Evolutionary conservation across 1,284 basidiomycete genomes (phyloP), one percentile per base, ranked within the genome.

Genomic region (Kalmanozyma brasiliensis): DNA sequence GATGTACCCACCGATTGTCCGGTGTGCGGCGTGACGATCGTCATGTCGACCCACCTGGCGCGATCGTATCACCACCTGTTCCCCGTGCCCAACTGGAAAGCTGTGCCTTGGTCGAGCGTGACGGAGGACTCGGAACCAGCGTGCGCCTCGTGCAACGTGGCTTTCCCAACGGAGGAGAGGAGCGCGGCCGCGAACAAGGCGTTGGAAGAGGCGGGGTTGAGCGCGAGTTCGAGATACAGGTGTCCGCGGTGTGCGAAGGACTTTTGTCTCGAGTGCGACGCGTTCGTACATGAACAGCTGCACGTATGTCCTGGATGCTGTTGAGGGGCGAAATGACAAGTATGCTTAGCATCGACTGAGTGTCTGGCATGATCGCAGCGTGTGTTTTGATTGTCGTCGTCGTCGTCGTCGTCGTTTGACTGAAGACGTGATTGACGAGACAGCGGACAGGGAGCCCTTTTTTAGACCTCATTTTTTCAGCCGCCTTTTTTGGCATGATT

Each of bases 1-100:
- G 94, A 98, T 78, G 93, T 98, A 2, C 95, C 95, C 34, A 98
- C 95, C 7, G 96, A 98, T 81, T 99, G 95, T 81, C 91, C 95
- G 76, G 90, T 98, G 26, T 98, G 95, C 79, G 93, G 93, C 2
- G 85, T 99, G 69, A 97, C 98, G 88, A 92, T 98, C 67, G 95
- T 99, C 67, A 94, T 92, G 84, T 93, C 92, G 52, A 95, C 96
- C 7, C 96, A 98, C 84, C 86, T 99, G 43, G 95, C 95, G 20
- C 86, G 95, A 69, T 96, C 93, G 78, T 96, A 95, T 82, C 91
- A 94, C 77, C 94, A 95, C 81, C 83, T 96, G 33, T 96, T 96
- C 80, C 93, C 94, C 0, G 93, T 94, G 23, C 89, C 89, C 75
- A 86, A 89, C 9, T 95, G 90, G 82, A 83, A 86, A 60, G 87